Evolutionary conservation across 202 grass and related monocot genomes (phyloP).

Genomic region (Eragrostis tef): DNA sequence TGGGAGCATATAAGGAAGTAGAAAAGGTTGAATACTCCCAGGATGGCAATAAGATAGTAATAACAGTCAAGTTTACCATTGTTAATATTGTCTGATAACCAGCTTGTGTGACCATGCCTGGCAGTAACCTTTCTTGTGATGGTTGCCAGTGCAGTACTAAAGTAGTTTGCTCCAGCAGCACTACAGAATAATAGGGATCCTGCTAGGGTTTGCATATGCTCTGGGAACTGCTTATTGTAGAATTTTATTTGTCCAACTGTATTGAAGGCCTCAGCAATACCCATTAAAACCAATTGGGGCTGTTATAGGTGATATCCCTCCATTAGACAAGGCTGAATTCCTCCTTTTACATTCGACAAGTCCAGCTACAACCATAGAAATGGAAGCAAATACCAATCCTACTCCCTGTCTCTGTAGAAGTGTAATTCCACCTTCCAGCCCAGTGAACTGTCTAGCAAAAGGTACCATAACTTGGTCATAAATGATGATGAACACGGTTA

Average conservation of each 20-base stretch:
- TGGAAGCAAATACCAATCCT: constrained; percentile 49
- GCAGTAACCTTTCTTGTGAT: constrained; percentile 54
- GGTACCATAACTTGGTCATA: constrained; percentile 71
- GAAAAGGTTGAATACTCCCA: constrained; percentile 61
- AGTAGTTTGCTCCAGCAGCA: constrained; percentile 60
- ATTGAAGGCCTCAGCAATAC: constrained; percentile 64
- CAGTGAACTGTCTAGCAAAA: constrained; percentile 51
- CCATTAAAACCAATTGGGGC: constrained; percentile 70
- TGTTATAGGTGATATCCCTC: constrained; percentile 63
- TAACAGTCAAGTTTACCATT: constrained; percentile 65
- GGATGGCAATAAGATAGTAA: constrained; percentile 64
- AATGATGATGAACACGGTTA: constrained; percentile 63
- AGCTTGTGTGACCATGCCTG: constrained; percentile 46
- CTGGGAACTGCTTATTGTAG: constrained; percentile 83
- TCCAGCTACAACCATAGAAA: constrained; percentile 72
- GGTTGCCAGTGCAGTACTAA: constrained; percentile 56
- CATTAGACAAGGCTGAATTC: constrained; percentile 60
- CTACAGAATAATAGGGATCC: constrained; percentile 59
- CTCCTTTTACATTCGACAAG: constrained; percentile 59
- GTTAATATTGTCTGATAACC: constrained; percentile 73
- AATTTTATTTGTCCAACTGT: constrained; percentile 79
- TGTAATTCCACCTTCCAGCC: constrained; percentile 66
- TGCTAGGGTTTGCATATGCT: constrained; percentile 72
- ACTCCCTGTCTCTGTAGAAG: constrained; percentile 79
- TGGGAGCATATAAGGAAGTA: constrained; percentile 70